Percentiles rank a stretch among this genome's conserved stretches.
Evolutionary conservation across 1,284 basidiomycete species (phyloP).

Genomic region (Cutaneotrichosporon cavernicola): DNA sequence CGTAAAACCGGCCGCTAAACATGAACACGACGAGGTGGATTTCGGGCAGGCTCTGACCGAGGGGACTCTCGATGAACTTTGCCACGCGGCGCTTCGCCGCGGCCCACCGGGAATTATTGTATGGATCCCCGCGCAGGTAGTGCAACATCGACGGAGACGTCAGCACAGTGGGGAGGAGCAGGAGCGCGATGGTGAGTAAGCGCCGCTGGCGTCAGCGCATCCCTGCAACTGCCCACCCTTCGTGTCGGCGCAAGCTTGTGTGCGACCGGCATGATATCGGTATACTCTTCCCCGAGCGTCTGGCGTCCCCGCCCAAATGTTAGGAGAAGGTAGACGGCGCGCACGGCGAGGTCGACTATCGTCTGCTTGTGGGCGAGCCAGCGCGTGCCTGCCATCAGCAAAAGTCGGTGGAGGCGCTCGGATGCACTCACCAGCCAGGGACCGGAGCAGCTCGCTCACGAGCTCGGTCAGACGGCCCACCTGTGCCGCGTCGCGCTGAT

Average conservation of each 20-base stretch:
- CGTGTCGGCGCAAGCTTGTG: conserved; percentile 50
- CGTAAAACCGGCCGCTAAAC: conserved; percentile 74
- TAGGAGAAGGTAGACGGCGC: conserved; percentile 70
- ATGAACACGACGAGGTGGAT: conserved; percentile 80
- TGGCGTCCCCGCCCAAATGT: conserved; percentile 77
- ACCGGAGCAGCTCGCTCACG: conserved; percentile 68
- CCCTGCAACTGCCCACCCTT: conserved; percentile 22
- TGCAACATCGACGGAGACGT: conserved; percentile 51
- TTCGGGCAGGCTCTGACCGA: conserved; percentile 56
- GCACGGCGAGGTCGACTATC: conserved; percentile 70
- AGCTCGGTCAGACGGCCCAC: conserved; percentile 72
- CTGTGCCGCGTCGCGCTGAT: conserved; percentile 80
- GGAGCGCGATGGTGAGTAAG: conserved; percentile 63
- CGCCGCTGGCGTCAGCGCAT: conserved; percentile 37
- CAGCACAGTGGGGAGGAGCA: conserved; percentile 62
- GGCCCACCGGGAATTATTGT: conserved; percentile 13
- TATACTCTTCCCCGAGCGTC: conserved; percentile 88
- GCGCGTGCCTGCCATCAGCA: conserved; percentile 64
- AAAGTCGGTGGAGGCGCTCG: not conserved
- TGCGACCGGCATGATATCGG: conserved; percentile 71
- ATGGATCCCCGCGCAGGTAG: conserved; percentile 50
- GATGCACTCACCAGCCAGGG: conserved; percentile 66
- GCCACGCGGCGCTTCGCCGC: conserved; percentile 24
- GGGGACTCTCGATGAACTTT: conserved; percentile 38
- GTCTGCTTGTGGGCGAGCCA: conserved; percentile 79